Evolutionary conservation across 129 eudicot species (phyloP).

Genomic region (Heracleum sosnowskyi): DNA sequence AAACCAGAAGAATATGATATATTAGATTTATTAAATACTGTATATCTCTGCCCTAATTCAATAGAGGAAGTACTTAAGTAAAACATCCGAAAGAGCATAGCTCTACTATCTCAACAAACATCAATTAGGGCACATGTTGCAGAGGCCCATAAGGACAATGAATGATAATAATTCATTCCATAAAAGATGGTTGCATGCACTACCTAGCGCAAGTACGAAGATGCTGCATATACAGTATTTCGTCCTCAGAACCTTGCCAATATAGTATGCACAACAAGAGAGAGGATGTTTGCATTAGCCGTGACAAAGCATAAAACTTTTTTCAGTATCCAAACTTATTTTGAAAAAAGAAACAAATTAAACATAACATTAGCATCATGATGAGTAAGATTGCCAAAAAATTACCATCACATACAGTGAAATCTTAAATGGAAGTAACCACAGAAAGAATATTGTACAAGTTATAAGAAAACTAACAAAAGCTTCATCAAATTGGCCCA

Average conservation of each 20-base stretch:
- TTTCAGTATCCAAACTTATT: not conserved
- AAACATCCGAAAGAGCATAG: not conserved
- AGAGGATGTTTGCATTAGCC: not conserved
- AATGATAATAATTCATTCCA: not conserved
- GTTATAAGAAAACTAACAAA: not conserved
- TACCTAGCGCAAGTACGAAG: not conserved
- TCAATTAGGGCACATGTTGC: not conserved
- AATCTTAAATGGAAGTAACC: not conserved
- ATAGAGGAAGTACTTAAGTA: not conserved
- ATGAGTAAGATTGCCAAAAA: not conserved
- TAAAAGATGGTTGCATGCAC: not conserved
- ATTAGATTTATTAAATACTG: not conserved
- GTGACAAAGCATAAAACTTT: not conserved
- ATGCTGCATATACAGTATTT: not conserved
- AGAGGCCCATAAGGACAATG: not conserved
- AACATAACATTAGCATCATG: not conserved
- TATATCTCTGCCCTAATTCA: not conserved
- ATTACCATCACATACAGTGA: not conserved
- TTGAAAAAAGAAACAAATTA: not conserved
- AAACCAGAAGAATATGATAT: slow-evolving; percentile 5
- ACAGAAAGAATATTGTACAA: not conserved
- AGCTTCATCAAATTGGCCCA: not conserved
- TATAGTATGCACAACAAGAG: not conserved
- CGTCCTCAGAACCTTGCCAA: not conserved
- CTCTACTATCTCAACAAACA: not conserved